phyloP scores from a whole-genome alignment of 768 basidiomycete species.

The Mycena latifolia region DNA sequence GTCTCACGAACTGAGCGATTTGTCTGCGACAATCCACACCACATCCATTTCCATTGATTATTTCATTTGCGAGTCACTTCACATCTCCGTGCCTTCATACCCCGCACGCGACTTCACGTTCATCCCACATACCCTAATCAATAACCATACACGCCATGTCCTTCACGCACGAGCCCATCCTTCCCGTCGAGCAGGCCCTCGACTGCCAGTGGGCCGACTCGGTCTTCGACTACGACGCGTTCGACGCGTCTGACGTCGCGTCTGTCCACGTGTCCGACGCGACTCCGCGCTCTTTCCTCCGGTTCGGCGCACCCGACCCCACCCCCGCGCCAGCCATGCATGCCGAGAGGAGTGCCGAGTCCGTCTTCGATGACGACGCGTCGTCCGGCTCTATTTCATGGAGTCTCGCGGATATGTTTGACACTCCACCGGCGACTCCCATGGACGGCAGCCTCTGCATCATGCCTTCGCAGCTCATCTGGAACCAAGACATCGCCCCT shows the following conservation, averaged over 20 bases:
- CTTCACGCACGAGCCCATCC: neutral
- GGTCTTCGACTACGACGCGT: neutral
- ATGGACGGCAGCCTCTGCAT: neutral
- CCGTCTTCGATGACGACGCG: no score
- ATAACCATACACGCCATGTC: neutral
- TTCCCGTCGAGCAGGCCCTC: conserved; percentile 8
- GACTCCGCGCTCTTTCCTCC: neutral
- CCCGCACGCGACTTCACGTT: neutral
- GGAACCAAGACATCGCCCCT: neutral
- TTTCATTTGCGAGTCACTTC: neutral
- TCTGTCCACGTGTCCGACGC: no score
- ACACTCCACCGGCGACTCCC: neutral
- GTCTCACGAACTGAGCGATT: neutral
- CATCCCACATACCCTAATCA: neutral
- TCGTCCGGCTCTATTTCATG: no score
- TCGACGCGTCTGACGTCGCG: neutral
- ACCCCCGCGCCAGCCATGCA: neutral
- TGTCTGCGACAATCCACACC: neutral
- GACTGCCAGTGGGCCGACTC: neutral
- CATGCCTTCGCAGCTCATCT: neutral
- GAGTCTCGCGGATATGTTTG: neutral
- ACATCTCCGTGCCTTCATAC: neutral
- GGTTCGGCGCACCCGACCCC: neutral
- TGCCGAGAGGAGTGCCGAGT: neutral
- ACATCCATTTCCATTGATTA: neutral